A percentile compares a stretch with the other conserved stretches of the same genome.
These are phyloP conservation scores for Whalleya microplaca DNA, from an alignment of 2,329 filamentous ascomycete genomes.

Conservation along the genomic window DNA sequence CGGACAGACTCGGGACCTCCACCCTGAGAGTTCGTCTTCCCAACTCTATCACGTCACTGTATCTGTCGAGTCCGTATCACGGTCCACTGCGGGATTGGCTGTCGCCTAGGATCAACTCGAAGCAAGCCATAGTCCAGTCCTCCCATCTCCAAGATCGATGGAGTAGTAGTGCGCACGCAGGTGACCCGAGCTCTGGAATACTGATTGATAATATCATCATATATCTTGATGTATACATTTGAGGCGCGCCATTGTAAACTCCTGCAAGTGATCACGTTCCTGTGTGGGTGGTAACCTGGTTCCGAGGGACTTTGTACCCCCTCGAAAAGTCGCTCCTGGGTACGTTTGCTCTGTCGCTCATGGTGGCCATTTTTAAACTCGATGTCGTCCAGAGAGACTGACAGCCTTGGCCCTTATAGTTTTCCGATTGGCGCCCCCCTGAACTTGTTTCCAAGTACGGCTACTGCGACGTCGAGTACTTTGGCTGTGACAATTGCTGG, in stretches of 20 bases:
- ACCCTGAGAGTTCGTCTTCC: constrained; percentile 5
- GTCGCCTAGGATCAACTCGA: neutral
- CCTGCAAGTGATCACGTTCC: constrained; percentile 8
- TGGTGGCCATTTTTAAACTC: neutral
- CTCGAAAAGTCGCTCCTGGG: neutral
- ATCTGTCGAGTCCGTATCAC: constrained; percentile 3
- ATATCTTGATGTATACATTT: constrained; percentile 11
- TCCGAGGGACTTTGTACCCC: constrained; percentile 1
- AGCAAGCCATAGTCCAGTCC: neutral
- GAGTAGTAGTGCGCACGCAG: neutral
- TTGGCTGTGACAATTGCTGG: neutral
- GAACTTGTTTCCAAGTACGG: neutral
- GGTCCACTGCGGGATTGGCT: neutral
- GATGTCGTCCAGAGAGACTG: neutral
- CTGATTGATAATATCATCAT: constrained; percentile 1
- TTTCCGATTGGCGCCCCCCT: neutral
- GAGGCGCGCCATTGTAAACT: neutral
- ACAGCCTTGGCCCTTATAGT: neutral
- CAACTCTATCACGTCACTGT: constrained; percentile 4
- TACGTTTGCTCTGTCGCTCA: constrained; percentile 3
- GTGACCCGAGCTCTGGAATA: neutral
- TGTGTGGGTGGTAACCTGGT: constrained; percentile 3
- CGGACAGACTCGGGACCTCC: constrained; percentile 3
- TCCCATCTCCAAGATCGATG: constrained; percentile 1
- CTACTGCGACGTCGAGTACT: neutral